Evolutionary conservation across 805 yeast species (phyloP).

Genomic region (Blastobotrys parvus): DNA sequence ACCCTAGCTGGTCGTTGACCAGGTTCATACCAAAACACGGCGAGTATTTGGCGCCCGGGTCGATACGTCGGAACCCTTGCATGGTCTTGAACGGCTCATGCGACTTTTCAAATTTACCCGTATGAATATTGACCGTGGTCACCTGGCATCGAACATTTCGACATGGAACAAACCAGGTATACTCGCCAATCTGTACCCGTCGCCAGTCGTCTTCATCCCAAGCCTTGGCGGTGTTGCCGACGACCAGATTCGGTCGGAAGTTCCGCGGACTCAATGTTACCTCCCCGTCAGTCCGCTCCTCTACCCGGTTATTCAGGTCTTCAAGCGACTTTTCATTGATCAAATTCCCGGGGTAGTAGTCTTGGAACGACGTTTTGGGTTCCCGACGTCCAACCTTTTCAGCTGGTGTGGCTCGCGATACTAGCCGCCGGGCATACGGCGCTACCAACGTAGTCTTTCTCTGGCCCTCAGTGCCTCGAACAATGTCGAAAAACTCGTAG

Average conservation of each 20-base stretch:
- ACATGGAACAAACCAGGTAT: conserved; percentile 21
- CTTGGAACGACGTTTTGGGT: conserved; percentile 23
- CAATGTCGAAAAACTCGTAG: conserved; percentile 7
- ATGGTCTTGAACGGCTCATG: conserved; percentile 25
- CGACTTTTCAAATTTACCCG: conserved; percentile 18
- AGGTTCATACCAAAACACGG: conserved; percentile 28
- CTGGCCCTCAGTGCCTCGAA: not conserved
- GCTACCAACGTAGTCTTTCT: conserved; percentile 17
- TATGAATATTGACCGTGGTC: conserved; percentile 24
- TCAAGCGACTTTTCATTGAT: conserved; percentile 21
- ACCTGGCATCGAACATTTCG: conserved; percentile 26
- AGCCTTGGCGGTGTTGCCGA: conserved; percentile 23
- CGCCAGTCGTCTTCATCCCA: conserved; percentile 30
- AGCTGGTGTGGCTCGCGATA: conserved; percentile 14
- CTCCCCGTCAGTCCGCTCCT: conserved; percentile 13
- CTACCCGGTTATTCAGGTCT: conserved; percentile 19
- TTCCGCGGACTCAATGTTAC: conserved; percentile 17
- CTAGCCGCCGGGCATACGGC: conserved; percentile 19
- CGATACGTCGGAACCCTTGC: conserved; percentile 24
- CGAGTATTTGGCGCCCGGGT: conserved; percentile 18
- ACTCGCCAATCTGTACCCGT: conserved; percentile 15
- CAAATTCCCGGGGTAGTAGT: conserved; percentile 25
- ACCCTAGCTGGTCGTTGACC: conserved; percentile 17
- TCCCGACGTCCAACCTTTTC: conserved; percentile 10
- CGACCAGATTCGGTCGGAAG: conserved; percentile 28